These are phyloP conservation scores for Cicer bijugum DNA, from an alignment of 306 rosid genomes.

Conservation along the genomic window DNA sequence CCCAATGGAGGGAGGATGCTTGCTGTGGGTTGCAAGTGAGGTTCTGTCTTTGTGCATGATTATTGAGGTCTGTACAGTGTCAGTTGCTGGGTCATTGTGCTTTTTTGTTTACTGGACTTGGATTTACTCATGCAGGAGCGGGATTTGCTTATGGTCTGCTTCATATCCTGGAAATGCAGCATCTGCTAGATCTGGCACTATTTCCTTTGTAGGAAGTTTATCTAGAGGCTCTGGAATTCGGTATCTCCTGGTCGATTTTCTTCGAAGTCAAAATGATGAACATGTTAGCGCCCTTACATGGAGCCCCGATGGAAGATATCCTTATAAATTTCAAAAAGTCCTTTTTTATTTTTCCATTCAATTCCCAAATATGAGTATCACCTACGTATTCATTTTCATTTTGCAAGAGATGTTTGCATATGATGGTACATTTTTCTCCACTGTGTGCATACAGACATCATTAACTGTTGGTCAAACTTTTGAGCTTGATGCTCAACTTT, in stretches of 20 bases:
- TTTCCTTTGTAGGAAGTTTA: slow-evolving; percentile 72
- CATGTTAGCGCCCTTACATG: slow-evolving; percentile 85
- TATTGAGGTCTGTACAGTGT: slow-evolving; percentile 29
- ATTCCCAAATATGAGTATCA: slow-evolving; percentile 16
- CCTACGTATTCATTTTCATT: not conserved
- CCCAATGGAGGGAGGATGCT: slow-evolving; percentile 84
- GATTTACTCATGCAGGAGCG: slow-evolving; percentile 59
- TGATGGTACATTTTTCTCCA: not conserved
- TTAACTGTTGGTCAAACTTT: slow-evolving; percentile 9
- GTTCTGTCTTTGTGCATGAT: slow-evolving; percentile 43
- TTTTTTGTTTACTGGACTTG: slow-evolving; percentile 38
- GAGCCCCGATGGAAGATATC: slow-evolving; percentile 99
- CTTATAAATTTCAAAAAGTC: slow-evolving; percentile 38
- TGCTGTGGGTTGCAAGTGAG: slow-evolving; percentile 90
- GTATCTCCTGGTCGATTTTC: slow-evolving; percentile 83
- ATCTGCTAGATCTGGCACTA: slow-evolving; percentile 77
- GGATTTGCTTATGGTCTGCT: slow-evolving; percentile 90
- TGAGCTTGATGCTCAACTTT: not conserved
- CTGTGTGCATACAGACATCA: slow-evolving; percentile 2
- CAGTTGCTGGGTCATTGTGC: not conserved
- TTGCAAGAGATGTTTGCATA: slow-evolving; percentile 28
- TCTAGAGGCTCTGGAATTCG: slow-evolving; percentile 88
- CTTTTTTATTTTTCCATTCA: slow-evolving; percentile 21
- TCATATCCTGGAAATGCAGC: slow-evolving; percentile 90
- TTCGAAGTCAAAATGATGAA: slow-evolving; percentile 67